Base-by-base conservation (phyloP, 768 basidiomycete species). In the Boletellus sp. region DNA sequence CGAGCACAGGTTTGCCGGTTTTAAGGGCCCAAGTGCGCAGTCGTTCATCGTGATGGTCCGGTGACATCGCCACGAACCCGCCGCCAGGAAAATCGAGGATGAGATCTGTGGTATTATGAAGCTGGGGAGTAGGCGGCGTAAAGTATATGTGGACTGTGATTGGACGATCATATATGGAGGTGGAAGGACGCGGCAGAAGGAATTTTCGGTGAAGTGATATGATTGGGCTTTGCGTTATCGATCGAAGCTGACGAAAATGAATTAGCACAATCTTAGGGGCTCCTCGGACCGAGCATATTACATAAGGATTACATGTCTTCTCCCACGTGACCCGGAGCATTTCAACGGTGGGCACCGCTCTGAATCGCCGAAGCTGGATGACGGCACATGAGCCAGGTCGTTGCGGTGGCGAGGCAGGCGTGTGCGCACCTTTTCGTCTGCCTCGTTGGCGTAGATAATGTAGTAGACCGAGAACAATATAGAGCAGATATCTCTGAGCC, bases 281-380 rank as follows among this genome's bases (percentile, higher is more conserved):
- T 51, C 47, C 51, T 53, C 48, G 43, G 53, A 57, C 20, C 81
- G 54, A 31, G 50, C 24, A 45, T 11, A 46, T 56, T 60, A 91
- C 92, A 72, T 91, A 89, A 52, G 94, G 96, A 70, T 98, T 95
- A 2, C 79, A 78, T 0, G 92, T 91, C 75, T 99, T 99, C 70
- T 95, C 94, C 96, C 96, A 99, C 20, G 93, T 97, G 16, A 80
- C 76, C 3, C 96, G 84, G 20, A 99, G 78, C 88, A 97, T 93
- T 71, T 99, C 95, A 20, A 97, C 85, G 0, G 95, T 96, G 42
- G 93, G 94, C 0, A 94, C 82, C 20, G 95, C 93, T 60, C 96
- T 78, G 65, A 90, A 97, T 50, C 84, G 81, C 50, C 94, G 87
- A 45, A 99, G 79, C 94, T 97, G 62, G 32, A 49, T 13, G 47